phyloP scores from a whole-genome alignment of 1,139 yeast genomes.

The Meyerozyma smithsonii region DNA sequence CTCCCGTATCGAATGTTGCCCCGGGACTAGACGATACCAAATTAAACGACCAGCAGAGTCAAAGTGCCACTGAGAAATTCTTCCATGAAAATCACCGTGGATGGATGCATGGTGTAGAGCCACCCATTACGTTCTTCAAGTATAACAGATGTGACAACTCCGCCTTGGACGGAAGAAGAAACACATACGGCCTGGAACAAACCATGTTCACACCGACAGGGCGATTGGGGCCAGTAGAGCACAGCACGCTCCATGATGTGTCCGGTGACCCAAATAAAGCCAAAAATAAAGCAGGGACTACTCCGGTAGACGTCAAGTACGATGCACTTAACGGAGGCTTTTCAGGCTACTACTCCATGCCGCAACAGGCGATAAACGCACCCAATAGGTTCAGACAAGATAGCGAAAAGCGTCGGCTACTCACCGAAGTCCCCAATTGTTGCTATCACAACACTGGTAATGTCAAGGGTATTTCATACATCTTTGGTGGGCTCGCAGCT shows the following conservation, averaged over 20 bases:
- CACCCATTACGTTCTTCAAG: neutral
- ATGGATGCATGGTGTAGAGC: conserved; percentile 1
- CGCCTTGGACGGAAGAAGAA: neutral
- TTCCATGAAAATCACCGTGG: neutral
- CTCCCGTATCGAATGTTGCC: neutral
- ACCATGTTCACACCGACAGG: neutral
- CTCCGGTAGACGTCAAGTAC: neutral
- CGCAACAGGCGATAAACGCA: conserved; percentile 1
- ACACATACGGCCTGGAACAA: neutral
- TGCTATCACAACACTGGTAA: conserved; percentile 34
- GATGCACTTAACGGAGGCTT: neutral
- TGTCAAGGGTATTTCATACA: conserved; percentile 27
- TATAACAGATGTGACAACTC: neutral
- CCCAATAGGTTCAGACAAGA: conserved; percentile 2
- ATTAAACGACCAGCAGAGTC: neutral
- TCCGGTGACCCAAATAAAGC: neutral
- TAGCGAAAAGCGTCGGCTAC: conserved; percentile 6
- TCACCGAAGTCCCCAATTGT: conserved; percentile 20
- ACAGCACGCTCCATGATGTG: neutral
- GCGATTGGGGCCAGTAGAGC: neutral
- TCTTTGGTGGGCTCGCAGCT: conserved; percentile 36
- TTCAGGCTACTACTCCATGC: conserved; percentile 4
- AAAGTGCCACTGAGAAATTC: neutral
- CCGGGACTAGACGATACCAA: neutral
- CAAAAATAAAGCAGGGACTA: too few relatives aligned